Evolutionary conservation across 345 rosid genomes (phyloP).

Genomic region (Chamaenerion angustifolium): DNA sequence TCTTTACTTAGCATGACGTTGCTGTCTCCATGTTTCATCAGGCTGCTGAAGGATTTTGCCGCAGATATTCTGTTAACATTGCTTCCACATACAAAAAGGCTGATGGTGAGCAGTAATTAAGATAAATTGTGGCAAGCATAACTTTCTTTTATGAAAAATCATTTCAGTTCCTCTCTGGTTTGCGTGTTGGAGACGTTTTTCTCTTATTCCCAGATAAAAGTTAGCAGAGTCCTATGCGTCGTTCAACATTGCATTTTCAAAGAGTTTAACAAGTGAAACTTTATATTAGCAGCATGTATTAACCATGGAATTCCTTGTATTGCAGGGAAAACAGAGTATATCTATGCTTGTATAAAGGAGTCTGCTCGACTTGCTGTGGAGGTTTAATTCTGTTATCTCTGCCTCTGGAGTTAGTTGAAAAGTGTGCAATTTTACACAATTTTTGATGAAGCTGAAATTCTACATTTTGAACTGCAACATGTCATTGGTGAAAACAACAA

Average conservation of each 20-base stretch:
- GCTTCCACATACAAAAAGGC: conserved; percentile 47
- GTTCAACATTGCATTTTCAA: too few relatives aligned
- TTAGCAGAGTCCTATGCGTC: too few relatives aligned
- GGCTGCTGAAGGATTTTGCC: conserved; percentile 96
- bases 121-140: background rate
- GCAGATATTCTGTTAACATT: conserved; percentile 52
- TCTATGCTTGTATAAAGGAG: conserved; percentile 54
- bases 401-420: too few relatives aligned
- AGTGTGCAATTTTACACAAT: too few relatives aligned
- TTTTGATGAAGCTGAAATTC: too few relatives aligned
- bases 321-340: conserved; percentile 84
- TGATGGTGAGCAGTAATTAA: conserved; percentile 41
- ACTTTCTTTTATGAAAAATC: too few relatives aligned
- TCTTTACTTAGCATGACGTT: background rate
- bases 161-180: background rate
- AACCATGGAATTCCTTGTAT: conserved; percentile 2
- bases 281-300: background rate
- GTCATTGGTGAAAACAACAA: too few relatives aligned
- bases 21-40: conserved; percentile 16
- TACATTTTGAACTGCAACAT: too few relatives aligned
- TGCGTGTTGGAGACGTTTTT: too few relatives aligned
- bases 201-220: too few relatives aligned
- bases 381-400: conserved; percentile 22
- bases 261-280: too few relatives aligned
- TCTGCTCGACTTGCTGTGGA: conserved; percentile 58